Evolutionary conservation across 1,284 basidiomycete genomes (phyloP).

Genomic region (Schizophyllum amplum): DNA sequence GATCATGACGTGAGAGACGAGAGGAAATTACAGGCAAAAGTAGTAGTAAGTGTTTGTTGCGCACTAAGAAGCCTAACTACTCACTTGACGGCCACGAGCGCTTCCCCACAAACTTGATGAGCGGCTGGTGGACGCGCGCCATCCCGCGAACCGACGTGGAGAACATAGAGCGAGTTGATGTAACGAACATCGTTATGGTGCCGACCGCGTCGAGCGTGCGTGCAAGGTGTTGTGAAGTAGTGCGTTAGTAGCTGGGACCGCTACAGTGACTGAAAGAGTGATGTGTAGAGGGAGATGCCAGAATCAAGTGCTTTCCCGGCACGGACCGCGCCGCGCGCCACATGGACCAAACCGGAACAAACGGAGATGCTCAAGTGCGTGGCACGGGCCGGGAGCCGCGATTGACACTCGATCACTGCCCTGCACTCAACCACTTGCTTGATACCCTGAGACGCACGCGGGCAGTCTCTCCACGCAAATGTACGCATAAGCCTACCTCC

Average conservation of each 20-base stretch:
- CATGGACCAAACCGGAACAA: not conserved
- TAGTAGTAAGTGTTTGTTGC: constrained; percentile 6
- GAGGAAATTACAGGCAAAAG: not conserved
- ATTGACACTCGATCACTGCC: too few species aligned
- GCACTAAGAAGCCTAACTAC: constrained; percentile 14
- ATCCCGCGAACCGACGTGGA: not conserved
- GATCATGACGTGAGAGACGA: not conserved
- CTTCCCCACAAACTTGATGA: constrained; percentile 77
- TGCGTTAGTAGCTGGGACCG: too few species aligned
- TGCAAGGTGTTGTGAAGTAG: not conserved
- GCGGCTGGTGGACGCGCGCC: constrained; percentile 31
- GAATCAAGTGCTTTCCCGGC: not conserved
- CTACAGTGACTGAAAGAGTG: not conserved
- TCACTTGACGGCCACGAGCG: constrained; percentile 52
- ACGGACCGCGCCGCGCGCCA: too few species aligned
- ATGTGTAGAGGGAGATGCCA: not conserved
- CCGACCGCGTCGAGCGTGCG: not conserved
- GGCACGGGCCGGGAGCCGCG: too few species aligned
- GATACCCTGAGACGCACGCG: too few species aligned
- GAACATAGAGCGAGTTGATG: not conserved
- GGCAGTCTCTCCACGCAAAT: too few species aligned
- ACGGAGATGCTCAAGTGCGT: too few species aligned
- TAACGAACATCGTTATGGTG: not conserved
- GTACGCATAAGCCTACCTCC: too few species aligned
- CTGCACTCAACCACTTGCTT: too few species aligned